These are phyloP conservation scores for Xanthoparmelia taractica DNA, from an alignment of 495 filamentous ascomycete genomes.

Conservation along the genomic window DNA sequence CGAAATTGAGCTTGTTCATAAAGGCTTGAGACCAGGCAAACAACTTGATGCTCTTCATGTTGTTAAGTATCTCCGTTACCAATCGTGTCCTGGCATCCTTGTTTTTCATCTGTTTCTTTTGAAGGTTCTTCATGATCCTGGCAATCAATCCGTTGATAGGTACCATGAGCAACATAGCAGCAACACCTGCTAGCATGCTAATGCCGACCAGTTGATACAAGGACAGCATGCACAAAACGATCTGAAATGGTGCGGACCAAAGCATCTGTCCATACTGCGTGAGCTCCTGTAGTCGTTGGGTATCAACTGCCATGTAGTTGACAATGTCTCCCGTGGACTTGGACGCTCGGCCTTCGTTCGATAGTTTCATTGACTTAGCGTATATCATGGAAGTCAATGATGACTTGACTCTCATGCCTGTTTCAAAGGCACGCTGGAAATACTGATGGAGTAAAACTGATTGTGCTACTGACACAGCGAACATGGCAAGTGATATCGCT, in stretches of 20 bases:
- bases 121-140: constrained; percentile 83
- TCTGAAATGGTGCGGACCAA: constrained; percentile 96
- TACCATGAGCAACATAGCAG: constrained; percentile 95
- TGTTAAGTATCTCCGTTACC: constrained; percentile 97
- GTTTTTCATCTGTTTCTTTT: constrained; percentile 98
- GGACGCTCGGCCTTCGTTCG: constrained; percentile 81
- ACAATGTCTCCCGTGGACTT: constrained; percentile 98
- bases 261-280: constrained; percentile 92
- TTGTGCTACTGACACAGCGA: constrained; percentile 74
- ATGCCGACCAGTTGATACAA: constrained; percentile 87
- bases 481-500: constrained; percentile 89
- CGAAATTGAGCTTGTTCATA: constrained; percentile 91
- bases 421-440: constrained; percentile 90
- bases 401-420: constrained; percentile 93
- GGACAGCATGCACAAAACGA: constrained; percentile 86
- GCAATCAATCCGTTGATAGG: constrained; percentile 93
- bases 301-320: constrained; percentile 98
- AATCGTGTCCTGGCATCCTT: constrained; percentile 89
- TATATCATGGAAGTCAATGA: constrained; percentile 86
- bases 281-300: constrained; percentile 87
- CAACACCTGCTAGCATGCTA: constrained; percentile 96
- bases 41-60: constrained; percentile 98
- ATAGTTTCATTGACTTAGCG: constrained; percentile 77
- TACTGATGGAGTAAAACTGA: constrained; percentile 84
- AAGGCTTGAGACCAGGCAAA: constrained; percentile 97